phyloP scores from a whole-genome alignment of 164 flowering plant species.

The Vitis rupestris region DNA sequence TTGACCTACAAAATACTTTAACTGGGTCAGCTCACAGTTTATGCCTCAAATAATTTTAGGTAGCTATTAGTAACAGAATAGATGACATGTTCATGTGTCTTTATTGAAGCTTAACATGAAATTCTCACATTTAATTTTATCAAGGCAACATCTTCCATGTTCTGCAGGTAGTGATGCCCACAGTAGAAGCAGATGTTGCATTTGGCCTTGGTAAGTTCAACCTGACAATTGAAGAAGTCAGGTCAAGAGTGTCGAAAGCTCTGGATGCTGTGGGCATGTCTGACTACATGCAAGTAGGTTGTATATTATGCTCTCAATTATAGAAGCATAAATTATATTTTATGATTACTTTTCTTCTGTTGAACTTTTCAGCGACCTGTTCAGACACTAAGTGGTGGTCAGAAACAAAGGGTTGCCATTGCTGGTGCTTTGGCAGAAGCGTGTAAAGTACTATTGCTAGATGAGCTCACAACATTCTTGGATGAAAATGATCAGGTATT shows the following conservation, averaged over 20 bases:
- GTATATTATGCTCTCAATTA: background rate
- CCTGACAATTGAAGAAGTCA: slow-evolving; percentile 59
- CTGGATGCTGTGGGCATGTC: slow-evolving; percentile 84
- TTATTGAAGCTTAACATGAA: too few species aligned
- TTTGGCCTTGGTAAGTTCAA: slow-evolving; percentile 88
- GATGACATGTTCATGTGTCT: too few species aligned
- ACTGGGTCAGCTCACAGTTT: too few species aligned
- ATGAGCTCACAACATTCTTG: slow-evolving; percentile 96
- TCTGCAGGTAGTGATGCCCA: slow-evolving; percentile 93
- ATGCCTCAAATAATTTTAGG: too few species aligned
- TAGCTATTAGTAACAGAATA: too few species aligned
- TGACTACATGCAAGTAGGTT: slow-evolving; percentile 57
- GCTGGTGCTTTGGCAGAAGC: slow-evolving; percentile 96
- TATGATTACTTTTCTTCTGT: background rate
- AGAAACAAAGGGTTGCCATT: slow-evolving; percentile 96
- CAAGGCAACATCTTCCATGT: background rate
- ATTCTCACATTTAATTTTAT: background rate
- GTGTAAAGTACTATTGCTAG: slow-evolving; percentile 76
- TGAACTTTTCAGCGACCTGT: slow-evolving; percentile 65
- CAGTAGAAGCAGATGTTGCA: slow-evolving; percentile 93
- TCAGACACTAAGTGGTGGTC: slow-evolving; percentile 98
- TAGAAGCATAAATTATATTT: background rate
- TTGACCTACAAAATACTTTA: too few species aligned
- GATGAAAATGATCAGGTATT: slow-evolving; percentile 91
- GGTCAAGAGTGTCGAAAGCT: slow-evolving; percentile 59